Conservation (phyloP, 192 early-diverging fungal species). For the Coemansia brasiliensis region DNA sequence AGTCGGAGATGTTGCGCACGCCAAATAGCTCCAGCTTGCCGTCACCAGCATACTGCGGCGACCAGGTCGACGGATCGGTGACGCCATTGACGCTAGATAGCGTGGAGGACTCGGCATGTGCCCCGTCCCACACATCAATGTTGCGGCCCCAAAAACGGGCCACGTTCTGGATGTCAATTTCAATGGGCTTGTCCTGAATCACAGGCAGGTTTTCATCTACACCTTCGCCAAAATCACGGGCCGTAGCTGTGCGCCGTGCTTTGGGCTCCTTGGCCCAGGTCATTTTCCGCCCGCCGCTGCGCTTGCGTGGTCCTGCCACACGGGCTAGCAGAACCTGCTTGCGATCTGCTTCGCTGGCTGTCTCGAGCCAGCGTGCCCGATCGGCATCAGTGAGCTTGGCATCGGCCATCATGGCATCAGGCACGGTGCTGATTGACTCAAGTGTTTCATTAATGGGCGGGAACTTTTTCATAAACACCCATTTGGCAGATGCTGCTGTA, state of each 20-base stretch:
- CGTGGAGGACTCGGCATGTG: slow-evolving; percentile 39
- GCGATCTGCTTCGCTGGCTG: slow-evolving; percentile 27
- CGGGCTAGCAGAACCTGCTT: slow-evolving; percentile 39
- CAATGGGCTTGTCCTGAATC: slow-evolving; percentile 63
- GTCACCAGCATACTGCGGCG: slow-evolving; percentile 68
- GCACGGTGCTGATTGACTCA: slow-evolving; percentile 58
- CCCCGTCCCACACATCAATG: slow-evolving; percentile 68
- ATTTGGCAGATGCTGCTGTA: slow-evolving; percentile 61
- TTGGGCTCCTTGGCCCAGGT: slow-evolving; percentile 44
- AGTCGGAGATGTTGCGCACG: slow-evolving; percentile 61
- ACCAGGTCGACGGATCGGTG: slow-evolving; percentile 60
- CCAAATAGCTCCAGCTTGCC: slow-evolving; percentile 67
- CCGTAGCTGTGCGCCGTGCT: slow-evolving; percentile 30
- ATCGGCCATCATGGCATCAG: slow-evolving; percentile 52
- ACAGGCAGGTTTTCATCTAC: slow-evolving; percentile 46
- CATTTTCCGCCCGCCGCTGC: slow-evolving; percentile 43
- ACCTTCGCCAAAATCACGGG: slow-evolving; percentile 43
- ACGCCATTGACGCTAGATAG: slow-evolving; percentile 54
- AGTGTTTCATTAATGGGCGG: slow-evolving; percentile 64
- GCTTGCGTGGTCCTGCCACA: slow-evolving; percentile 35
- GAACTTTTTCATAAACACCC: slow-evolving; percentile 63
- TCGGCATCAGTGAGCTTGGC: slow-evolving; percentile 37
- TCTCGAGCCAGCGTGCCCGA: slow-evolving; percentile 36
- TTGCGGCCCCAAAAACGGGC: slow-evolving; percentile 71
- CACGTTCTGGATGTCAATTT: slow-evolving; percentile 72